phyloP scores from a whole-genome alignment of 2,329 filamentous ascomycete species.

The Aureobasidium sp. region DNA sequence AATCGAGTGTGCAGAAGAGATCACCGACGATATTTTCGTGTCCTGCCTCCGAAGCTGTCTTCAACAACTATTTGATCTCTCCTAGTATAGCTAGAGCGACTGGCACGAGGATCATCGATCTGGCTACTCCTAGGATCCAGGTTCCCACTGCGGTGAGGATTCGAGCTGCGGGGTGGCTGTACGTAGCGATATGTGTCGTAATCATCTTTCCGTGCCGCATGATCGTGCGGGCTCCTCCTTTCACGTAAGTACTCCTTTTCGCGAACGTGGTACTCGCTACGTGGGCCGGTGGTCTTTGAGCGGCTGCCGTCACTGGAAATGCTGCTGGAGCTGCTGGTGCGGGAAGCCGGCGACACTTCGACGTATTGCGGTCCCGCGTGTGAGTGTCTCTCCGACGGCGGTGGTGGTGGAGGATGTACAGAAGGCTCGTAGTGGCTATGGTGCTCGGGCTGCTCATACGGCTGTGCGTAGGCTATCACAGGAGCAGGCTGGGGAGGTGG shows the following conservation, averaged over 20 bases:
- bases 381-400: slow-evolving; percentile 21
- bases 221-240: slow-evolving; percentile 23
- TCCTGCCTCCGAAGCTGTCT: slow-evolving; percentile 19
- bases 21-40: slow-evolving; percentile 16
- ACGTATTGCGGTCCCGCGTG: slow-evolving; percentile 35
- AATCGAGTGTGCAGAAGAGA: background rate
- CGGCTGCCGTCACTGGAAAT: slow-evolving; percentile 28
- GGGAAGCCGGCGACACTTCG: slow-evolving; percentile 35
- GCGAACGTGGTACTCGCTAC: slow-evolving; percentile 35
- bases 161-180: slow-evolving; percentile 29
- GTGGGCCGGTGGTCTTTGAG: slow-evolving; percentile 23
- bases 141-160: slow-evolving; percentile 18
- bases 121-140: slow-evolving; percentile 20
- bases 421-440: slow-evolving; percentile 34
- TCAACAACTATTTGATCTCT: slow-evolving; percentile 20
- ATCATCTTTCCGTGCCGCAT: slow-evolving; percentile 25
- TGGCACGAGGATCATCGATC: slow-evolving; percentile 22
- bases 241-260: slow-evolving; percentile 40
- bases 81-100: slow-evolving; percentile 20
- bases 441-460: slow-evolving; percentile 26
- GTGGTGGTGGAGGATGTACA: slow-evolving; percentile 28
- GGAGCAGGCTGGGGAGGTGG: slow-evolving; percentile 19
- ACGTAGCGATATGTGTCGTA: slow-evolving; percentile 44
- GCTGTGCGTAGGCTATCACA: slow-evolving; percentile 32
- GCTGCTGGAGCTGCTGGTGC: slow-evolving; percentile 18